Conservation (phyloP, 768 basidiomycete genomes). For the Suillus weaverae region DNA sequence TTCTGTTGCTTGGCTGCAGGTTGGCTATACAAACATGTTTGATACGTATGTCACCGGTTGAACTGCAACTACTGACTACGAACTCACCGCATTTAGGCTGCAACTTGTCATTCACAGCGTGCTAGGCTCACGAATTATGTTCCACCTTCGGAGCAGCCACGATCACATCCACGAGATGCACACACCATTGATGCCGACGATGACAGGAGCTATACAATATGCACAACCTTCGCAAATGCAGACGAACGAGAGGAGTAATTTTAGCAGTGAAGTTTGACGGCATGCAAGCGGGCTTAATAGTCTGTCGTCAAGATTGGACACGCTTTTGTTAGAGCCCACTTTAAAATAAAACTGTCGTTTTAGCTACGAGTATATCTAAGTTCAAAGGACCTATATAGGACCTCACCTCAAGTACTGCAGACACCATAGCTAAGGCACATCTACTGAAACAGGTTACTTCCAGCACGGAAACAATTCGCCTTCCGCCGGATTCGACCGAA, state of each 20-base stretch:
- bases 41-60: neutral
- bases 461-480: neutral
- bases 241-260: neutral
- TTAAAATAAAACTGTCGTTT: neutral
- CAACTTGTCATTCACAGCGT: constrained; percentile 29
- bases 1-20: neutral
- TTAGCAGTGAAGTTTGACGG: neutral
- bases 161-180: neutral
- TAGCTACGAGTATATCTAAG: neutral
- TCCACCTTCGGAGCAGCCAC: constrained; percentile 25
- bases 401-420: too few relatives aligned
- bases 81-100: neutral
- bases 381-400: neutral
- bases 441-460: too few relatives aligned
- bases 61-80: neutral
- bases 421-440: too few relatives aligned
- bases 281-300: neutral
- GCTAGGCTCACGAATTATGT: constrained; percentile 28
- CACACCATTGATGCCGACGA: too few relatives aligned
- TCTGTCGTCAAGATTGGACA: neutral
- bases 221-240: neutral
- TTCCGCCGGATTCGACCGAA: neutral
- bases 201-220: neutral
- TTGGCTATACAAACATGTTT: neutral
- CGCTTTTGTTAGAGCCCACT: neutral